Percentiles rank a stretch among this genome's conserved stretches.
Conservation (phyloP, 176 grass and related monocot genomes). For the Tillandsia leiboldiana region DNA sequence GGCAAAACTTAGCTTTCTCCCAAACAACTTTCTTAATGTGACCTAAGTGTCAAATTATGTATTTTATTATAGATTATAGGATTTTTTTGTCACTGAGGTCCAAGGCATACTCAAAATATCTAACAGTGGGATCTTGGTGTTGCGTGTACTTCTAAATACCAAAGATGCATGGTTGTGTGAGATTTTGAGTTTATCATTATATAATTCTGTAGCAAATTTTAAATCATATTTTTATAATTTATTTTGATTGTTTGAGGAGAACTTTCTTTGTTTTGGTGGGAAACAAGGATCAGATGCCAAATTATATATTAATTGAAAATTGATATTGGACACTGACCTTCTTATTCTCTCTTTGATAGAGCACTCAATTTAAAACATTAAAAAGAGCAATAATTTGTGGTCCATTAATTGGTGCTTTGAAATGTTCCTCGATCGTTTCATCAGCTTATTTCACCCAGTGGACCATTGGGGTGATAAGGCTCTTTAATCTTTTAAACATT, state of each 20-base stretch:
- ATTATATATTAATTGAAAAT: neutral
- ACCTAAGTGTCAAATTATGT: too few species aligned
- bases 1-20: too few species aligned
- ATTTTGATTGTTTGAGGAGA: constrained; percentile 10
- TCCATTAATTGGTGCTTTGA: neutral
- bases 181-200: too few species aligned
- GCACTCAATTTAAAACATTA: neutral
- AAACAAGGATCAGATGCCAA: constrained; percentile 32
- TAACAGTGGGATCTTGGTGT: too few species aligned
- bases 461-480: neutral
- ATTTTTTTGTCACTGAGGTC: too few species aligned
- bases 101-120: too few species aligned
- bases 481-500: neutral
- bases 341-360: neutral
- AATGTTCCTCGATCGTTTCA: neutral
- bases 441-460: neutral
- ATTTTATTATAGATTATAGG: too few species aligned
- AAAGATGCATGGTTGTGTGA: too few species aligned
- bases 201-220: too few species aligned
- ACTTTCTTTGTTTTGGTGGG: constrained; percentile 9
- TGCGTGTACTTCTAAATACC: too few species aligned
- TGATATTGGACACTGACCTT: neutral
- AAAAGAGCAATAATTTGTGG: constrained; percentile 8
- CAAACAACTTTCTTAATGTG: too few species aligned
- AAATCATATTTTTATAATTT: neutral